These are phyloP conservation scores for Gardenia jasminoides DNA, from an alignment of 257 asterid genomes.

Conservation along the genomic window DNA sequence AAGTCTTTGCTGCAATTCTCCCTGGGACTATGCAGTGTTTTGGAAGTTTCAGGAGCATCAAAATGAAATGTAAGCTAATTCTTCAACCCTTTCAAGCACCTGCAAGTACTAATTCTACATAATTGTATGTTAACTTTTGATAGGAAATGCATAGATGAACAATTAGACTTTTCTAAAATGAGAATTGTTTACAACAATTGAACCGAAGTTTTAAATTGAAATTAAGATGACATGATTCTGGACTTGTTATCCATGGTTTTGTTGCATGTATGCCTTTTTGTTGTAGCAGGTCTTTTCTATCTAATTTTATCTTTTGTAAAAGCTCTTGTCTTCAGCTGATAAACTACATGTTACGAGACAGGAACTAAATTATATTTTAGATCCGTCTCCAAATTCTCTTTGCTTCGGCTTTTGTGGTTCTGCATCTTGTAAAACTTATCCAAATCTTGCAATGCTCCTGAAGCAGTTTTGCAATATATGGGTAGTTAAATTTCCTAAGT, in stretches of 20 bases:
- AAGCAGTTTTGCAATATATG: background rate
- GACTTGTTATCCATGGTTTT: background rate
- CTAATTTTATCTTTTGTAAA: background rate
- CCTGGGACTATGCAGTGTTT: conserved; percentile 89
- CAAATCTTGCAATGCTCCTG: background rate
- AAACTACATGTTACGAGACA: background rate
- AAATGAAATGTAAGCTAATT: conserved; percentile 54
- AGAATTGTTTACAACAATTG: background rate
- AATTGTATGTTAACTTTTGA: background rate
- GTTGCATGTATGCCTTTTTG: background rate
- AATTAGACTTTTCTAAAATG: background rate
- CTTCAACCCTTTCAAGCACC: background rate
- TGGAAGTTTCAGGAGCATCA: conserved; percentile 73
- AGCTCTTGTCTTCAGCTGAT: background rate
- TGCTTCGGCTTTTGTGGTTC: background rate
- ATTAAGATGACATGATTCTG: background rate
- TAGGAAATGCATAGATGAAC: background rate
- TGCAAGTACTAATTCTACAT: background rate
- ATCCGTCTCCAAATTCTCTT: background rate
- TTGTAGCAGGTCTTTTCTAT: background rate
- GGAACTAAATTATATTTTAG: background rate
- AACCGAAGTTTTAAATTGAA: background rate
- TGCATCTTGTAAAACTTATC: background rate
- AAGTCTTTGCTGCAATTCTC: conserved; percentile 74
- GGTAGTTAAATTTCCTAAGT: background rate